Conservation (phyloP, 345 rosid genomes). For the Populus ilicifolia region DNA sequence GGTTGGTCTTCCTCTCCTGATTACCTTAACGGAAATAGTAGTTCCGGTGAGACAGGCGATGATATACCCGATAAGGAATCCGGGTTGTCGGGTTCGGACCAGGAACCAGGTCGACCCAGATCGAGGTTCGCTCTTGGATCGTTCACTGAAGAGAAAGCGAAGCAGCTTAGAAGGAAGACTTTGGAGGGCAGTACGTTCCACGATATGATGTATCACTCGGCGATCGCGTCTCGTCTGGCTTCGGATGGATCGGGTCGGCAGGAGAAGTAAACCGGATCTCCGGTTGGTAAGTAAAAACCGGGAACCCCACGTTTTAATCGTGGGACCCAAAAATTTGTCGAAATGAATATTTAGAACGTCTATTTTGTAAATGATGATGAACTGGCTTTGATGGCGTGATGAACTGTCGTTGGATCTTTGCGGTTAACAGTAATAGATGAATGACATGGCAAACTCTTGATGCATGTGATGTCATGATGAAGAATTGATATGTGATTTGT, state of each 20-base stretch:
- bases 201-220: conserved; percentile 72
- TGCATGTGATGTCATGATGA: neutral
- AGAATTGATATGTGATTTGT: neutral
- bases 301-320: neutral
- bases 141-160: conserved; percentile 74
- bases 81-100: conserved; percentile 14
- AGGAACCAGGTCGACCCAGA: conserved; percentile 16
- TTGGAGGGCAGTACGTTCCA: conserved; percentile 49
- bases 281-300: neutral
- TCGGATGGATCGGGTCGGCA: conserved; percentile 41
- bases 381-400: neutral
- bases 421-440: neutral
- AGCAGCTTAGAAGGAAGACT: conserved; percentile 51
- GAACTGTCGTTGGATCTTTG: neutral
- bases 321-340: conserved; percentile 7
- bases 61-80: conserved; percentile 9
- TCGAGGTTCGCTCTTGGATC: conserved; percentile 36
- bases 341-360: neutral
- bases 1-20: conserved; percentile 64
- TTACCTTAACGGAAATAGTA: conserved; percentile 33
- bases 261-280: conserved; percentile 17
- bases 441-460: neutral
- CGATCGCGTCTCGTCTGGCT: conserved; percentile 68
- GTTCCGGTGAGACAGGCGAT: neutral
- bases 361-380: neutral